Base-by-base conservation (phyloP, 768 basidiomycete species). In the Tylopilus rubrobrunneus region DNA sequence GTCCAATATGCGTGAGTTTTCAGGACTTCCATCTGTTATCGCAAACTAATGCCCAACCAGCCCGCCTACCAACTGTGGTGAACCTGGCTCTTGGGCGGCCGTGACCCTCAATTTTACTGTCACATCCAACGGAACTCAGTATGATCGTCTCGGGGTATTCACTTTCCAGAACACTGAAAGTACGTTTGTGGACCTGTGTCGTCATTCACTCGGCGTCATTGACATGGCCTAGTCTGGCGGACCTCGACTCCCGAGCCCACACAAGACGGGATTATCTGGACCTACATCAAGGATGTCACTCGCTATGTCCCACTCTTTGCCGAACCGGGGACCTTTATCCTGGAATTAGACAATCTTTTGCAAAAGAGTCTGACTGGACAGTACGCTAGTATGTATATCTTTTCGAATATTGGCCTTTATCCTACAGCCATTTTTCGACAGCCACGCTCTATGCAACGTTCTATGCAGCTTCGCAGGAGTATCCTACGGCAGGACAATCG, bases 231-330 rank as follows among this genome's bases (percentile, higher is more conserved):
- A 87, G 86, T 89, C 48, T 89, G 88, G 89, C 76, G 89, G 36
- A 89, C 86, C 19, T 89, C 87, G 0, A 91, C 89, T 17, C 84
- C 88, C 0, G 89, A 91, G 67, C 89, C 89, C 0, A 85, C 82
- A 1, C 60, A 58, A 14, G 75, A 80, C 45, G 89, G 88, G 11
- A 89, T 90, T 55, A 83, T 88, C 46, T 90, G 87, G 88, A 88
- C 87, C 1, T 84, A 78, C 51, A 67, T 82, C 59, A 90, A 90
- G 64, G 89, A 91, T 59, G 86, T 86, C 25, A 85, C 87, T 7
- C 81, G 81, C 23, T 91, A 84, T 56, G 78, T 76, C 4, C 86
- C 87, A 1, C 76, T 92, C 37, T 91, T 91, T 63, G 73, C 81
- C 2, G 77, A 83, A 56, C 71, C 81, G 0, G 87, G 89, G 7